Percentiles rank a stretch among this genome's conserved stretches.
These are phyloP conservation scores for Ligustrum vulgare DNA, from an alignment of 257 asterid species.

Conservation along the genomic window DNA sequence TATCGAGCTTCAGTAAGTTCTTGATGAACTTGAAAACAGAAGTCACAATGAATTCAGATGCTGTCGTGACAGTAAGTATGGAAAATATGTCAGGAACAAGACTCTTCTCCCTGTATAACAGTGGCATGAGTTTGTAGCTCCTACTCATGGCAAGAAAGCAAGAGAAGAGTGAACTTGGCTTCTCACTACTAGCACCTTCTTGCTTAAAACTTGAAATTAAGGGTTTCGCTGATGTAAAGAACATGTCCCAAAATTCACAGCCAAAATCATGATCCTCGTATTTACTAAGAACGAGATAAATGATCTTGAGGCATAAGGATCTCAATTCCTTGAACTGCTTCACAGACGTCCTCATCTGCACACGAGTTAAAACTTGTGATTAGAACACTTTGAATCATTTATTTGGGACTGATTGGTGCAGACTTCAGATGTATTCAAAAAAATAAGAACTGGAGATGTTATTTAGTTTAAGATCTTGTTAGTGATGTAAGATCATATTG, in stretches of 20 bases:
- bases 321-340: constrained; percentile 87
- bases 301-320: constrained; percentile 78
- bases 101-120: constrained; percentile 59
- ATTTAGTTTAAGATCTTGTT: constrained; percentile 3
- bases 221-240: constrained; percentile 66
- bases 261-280: constrained; percentile 66
- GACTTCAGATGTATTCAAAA: constrained; percentile 12
- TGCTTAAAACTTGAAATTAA: constrained; percentile 68
- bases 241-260: constrained; percentile 70
- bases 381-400: constrained; percentile 6
- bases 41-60: constrained; percentile 66
- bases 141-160: constrained; percentile 96
- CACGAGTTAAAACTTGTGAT: constrained; percentile 25
- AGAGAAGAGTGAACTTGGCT: constrained; percentile 81
- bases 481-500: not conserved
- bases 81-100: constrained; percentile 84
- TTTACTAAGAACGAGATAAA: constrained; percentile 57
- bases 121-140: constrained; percentile 64
- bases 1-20: constrained; percentile 78
- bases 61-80: constrained; percentile 63
- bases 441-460: not conserved
- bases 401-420: not conserved
- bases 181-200: constrained; percentile 80
- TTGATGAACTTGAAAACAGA: constrained; percentile 70
- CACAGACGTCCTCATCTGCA: constrained; percentile 57